Evolutionary conservation across 768 basidiomycete species (phyloP).

Genomic region (Rhodosporidiobolus odoratus): DNA sequence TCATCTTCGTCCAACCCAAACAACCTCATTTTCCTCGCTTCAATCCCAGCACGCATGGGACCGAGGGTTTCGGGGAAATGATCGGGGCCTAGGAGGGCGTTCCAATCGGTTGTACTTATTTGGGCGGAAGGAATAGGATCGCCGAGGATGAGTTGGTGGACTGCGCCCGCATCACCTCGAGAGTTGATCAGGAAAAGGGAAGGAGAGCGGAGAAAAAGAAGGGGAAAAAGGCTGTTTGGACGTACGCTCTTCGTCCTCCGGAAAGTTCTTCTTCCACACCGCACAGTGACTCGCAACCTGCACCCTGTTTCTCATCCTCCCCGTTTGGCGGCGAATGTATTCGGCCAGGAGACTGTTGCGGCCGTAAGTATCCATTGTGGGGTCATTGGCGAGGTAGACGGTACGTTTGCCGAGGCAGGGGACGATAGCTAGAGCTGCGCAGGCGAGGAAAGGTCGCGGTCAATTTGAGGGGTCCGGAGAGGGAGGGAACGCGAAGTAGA

Average conservation of each 20-base stretch:
- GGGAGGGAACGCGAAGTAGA: background rate
- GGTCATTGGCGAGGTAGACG: background rate
- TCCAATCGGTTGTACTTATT: conserved; percentile 5
- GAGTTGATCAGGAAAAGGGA: too few relatives aligned
- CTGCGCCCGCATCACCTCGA: too few relatives aligned
- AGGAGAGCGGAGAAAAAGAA: too few relatives aligned
- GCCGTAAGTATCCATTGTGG: background rate
- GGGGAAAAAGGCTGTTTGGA: too few relatives aligned
- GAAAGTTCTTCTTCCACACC: background rate
- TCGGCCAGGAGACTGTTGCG: background rate
- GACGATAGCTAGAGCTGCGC: background rate
- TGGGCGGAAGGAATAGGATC: too few relatives aligned
- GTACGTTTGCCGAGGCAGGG: background rate
- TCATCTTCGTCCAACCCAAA: background rate
- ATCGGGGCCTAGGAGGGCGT: conserved; percentile 17
- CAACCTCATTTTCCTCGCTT: background rate
- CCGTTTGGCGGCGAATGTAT: background rate
- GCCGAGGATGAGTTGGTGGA: too few relatives aligned
- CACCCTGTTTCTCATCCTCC: background rate
- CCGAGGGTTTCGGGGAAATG: background rate
- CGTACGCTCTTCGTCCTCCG: too few relatives aligned
- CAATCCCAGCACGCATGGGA: too few relatives aligned
- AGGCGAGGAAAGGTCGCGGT: background rate
- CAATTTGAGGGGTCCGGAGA: background rate
- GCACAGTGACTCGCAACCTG: background rate